Evolutionary conservation across 2,329 filamentous ascomycete species (phyloP), one percentile per base, ranked within the genome.

Genomic region (Tolypocladium cylindrosporum): DNA sequence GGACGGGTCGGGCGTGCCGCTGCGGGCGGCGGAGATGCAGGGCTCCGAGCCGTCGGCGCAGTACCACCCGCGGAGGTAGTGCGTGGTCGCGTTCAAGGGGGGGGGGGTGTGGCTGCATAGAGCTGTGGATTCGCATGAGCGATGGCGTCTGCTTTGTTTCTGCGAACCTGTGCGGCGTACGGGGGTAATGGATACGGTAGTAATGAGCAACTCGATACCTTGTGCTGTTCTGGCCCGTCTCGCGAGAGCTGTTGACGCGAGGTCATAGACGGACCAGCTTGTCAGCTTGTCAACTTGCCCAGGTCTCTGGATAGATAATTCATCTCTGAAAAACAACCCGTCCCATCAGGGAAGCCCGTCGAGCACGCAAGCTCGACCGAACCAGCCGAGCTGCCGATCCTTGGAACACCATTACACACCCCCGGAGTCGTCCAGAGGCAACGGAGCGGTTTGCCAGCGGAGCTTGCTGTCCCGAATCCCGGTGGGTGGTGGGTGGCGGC

Each of bases 11-110:
- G 50, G 52, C 19, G 31, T 21, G 51, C 40, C 55, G 53, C 16
- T 4, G 36, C 43, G 19, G 24, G 56, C 50, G 27, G 59, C 37
- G 21, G 62, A 63, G 45, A 59, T 63, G 58, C 59, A 55, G 36
- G 61, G 59, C 5, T 58, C 57, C 16, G 27, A 57, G 8, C 59
- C 61, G 6, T 39, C 45, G 16, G 3, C 27, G 27, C 16, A 36
- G 8, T 34, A 51, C 37, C 31, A 56, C 31, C 34, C 34, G 24
- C 40, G n/a, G 6, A 57, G 1, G 21, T 39, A 54, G 36, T 14
- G 14, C 13, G 37, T 14, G 37, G 14, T 41, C 52, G 21, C 14
- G 4, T 48, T 27, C 21, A 4, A 10, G 16, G 19, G 40, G 24
- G 3, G 19, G 36, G 19, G 34, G 34, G 16, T 14, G 24, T n/a